A percentile compares a stretch with the other conserved stretches of the same genome.
Conservation (phyloP, 257 asterid genomes). For the Forsythia viridissima region DNA sequence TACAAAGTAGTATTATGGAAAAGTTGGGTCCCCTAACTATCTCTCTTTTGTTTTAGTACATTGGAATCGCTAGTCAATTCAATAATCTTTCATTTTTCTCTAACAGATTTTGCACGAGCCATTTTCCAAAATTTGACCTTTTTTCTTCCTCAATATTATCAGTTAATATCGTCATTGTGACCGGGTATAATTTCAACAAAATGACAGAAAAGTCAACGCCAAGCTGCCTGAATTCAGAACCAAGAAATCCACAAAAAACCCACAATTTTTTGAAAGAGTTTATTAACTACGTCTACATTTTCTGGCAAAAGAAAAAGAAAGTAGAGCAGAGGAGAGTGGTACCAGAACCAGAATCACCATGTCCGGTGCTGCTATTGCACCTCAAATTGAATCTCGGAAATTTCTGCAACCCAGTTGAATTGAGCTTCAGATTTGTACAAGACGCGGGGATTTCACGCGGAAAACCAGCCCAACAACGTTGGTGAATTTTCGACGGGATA, state of each 20-base stretch:
- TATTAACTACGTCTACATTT: background rate
- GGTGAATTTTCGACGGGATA: constrained; percentile 10
- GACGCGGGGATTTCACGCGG: constrained; percentile 11
- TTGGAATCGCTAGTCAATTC: no score
- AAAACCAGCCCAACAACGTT: constrained; percentile 9
- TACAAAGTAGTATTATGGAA: no score
- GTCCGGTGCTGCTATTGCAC: constrained; percentile 31
- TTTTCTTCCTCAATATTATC: background rate
- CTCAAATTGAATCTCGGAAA: constrained; percentile 31
- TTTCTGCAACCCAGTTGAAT: constrained; percentile 19
- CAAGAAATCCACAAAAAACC: no score
- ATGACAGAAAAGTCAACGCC: background rate
- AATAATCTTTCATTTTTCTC: no score
- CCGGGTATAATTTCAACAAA: background rate
- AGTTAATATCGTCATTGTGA: background rate
- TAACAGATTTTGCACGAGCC: no score
- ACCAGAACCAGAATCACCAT: constrained; percentile 47
- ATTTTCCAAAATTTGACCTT: background rate
- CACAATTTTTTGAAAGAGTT: background rate
- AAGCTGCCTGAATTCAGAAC: no score
- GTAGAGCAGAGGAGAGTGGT: constrained; percentile 5
- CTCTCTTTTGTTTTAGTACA: no score
- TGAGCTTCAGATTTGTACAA: constrained; percentile 24
- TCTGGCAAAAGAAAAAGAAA: background rate
- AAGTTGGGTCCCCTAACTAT: no score